Percentiles rank a stretch among this genome's conserved stretches.
Conservation (phyloP, 305 asterid species). For the Solanum hybrid region DNA sequence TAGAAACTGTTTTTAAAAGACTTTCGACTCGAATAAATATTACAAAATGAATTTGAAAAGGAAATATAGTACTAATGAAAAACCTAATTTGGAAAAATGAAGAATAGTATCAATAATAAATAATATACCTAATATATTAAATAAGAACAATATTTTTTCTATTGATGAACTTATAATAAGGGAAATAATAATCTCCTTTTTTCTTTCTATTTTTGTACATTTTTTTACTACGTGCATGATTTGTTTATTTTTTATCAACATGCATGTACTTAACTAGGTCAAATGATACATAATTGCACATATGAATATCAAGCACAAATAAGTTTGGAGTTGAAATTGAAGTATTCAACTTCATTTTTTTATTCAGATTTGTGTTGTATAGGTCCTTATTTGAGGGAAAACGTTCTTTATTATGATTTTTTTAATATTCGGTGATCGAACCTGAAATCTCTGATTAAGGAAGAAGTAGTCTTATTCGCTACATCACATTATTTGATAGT, state of each 20-base stretch:
- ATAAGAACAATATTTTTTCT: background rate
- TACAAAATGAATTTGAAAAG: rapidly evolving
- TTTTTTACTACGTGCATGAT: background rate
- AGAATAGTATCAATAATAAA: background rate
- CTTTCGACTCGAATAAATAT: too few relatives aligned
- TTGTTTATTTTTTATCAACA: background rate
- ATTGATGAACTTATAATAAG: background rate
- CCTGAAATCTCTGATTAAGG: rapidly evolving
- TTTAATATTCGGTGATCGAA: rapidly evolving
- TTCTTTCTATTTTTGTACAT: background rate
- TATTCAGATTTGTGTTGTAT: background rate
- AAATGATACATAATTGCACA: background rate
- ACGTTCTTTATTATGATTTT: rapidly evolving
- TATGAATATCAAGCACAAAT: background rate
- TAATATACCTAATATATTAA: background rate
- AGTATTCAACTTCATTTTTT: background rate
- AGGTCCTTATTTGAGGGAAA: too few relatives aligned
- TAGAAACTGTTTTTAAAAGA: background rate
- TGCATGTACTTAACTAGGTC: background rate
- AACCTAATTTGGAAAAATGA: too few relatives aligned
- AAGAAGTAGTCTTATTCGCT: rapidly evolving
- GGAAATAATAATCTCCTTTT: background rate
- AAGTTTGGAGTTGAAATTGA: background rate
- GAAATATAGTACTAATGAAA: too few relatives aligned
- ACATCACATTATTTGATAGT: rapidly evolving